These are phyloP conservation scores for Cyberlindnera suaveolens DNA, from an alignment of 805 yeast species.

Conservation along the genomic window DNA sequence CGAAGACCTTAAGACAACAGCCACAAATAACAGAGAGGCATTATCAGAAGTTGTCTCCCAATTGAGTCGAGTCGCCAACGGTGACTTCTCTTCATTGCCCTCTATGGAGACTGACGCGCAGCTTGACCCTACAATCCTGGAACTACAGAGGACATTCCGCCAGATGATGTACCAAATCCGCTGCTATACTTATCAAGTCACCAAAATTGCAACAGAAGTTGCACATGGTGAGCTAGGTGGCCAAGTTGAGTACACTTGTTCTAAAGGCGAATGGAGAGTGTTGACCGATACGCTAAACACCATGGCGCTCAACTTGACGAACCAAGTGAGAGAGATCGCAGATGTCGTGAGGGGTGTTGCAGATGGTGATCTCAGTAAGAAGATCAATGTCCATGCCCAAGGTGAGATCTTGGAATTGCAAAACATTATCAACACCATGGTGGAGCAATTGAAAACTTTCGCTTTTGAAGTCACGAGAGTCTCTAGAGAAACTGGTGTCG, in stretches of 20 bases:
- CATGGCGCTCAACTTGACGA: constrained; percentile 83
- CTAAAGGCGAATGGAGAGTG: constrained; percentile 84
- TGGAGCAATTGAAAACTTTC: constrained; percentile 78
- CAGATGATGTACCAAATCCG: constrained; percentile 86
- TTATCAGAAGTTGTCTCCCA: constrained; percentile 3
- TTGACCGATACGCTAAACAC: constrained; percentile 80
- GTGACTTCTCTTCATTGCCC: constrained; percentile 73
- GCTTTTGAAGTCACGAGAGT: constrained; percentile 87
- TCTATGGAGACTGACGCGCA: constrained; percentile 53
- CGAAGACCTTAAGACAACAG: constrained; percentile 3
- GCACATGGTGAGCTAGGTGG: constrained; percentile 90
- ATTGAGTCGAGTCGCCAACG: constrained; percentile 67
- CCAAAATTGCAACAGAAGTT: constrained; percentile 78
- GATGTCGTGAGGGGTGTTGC: constrained; percentile 91
- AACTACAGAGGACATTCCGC: constrained; percentile 73
- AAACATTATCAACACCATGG: constrained; percentile 84
- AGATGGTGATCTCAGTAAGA: constrained; percentile 78
- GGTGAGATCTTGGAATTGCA: constrained; percentile 82
- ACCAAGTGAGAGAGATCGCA: constrained; percentile 84
- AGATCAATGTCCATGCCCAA: constrained; percentile 84
- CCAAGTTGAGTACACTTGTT: constrained; percentile 78
- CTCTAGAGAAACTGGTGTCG: constrained; percentile 85
- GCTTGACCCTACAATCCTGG: constrained; percentile 71
- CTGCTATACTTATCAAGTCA: constrained; percentile 59
- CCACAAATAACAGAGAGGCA: constrained; percentile 6